Conservation (phyloP, 2,329 filamentous ascomycete species). For the Colletotrichum kahawae region DNA sequence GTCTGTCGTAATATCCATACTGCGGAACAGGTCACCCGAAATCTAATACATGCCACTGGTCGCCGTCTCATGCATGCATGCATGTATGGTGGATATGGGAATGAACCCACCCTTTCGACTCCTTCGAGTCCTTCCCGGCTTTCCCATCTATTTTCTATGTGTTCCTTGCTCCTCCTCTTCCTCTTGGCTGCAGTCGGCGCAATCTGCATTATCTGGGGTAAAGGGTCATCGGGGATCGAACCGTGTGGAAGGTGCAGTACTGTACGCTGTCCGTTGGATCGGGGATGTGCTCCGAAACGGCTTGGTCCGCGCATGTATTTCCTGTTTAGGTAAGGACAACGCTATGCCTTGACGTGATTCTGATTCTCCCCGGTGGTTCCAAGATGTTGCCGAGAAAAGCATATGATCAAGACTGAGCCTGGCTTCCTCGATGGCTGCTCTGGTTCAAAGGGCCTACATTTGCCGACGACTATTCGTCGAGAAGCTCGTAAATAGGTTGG, state of each 20-base stretch:
- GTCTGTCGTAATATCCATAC: neutral
- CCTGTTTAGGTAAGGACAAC: conserved; percentile 8
- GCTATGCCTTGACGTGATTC: neutral
- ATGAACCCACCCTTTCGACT: neutral
- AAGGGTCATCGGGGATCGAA: neutral
- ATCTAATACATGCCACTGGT: neutral
- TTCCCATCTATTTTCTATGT: neutral
- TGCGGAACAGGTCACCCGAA: neutral
- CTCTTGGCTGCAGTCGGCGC: neutral
- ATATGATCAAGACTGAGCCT: neutral
- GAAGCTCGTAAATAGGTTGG: neutral
- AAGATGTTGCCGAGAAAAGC: neutral
- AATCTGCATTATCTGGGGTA: conserved; percentile 9
- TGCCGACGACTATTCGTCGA: neutral
- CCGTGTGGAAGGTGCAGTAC: neutral
- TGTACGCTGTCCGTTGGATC: neutral
- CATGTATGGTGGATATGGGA: neutral
- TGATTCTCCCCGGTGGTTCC: neutral
- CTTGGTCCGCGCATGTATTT: conserved; percentile 13
- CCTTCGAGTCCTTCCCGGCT: neutral
- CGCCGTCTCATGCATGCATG: neutral
- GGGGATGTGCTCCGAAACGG: conserved; percentile 11
- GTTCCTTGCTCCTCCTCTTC: no score
- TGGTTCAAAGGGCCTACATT: neutral
- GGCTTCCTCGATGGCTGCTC: neutral